phyloP scores from a whole-genome alignment of 164 flowering plant species.

The Dillenia suffruticosa region DNA sequence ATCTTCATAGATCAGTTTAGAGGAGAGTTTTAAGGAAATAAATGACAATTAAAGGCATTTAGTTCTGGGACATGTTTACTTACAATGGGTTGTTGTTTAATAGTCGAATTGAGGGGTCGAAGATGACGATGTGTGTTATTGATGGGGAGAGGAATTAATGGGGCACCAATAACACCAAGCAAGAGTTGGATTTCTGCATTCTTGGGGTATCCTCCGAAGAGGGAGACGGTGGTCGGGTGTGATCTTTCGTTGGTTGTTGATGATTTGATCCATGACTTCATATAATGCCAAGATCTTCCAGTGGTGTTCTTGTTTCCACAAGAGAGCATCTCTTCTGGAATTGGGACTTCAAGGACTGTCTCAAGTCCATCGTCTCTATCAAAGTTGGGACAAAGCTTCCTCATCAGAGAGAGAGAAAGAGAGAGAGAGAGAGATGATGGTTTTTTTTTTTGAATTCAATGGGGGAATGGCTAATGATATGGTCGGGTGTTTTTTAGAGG shows the following conservation, averaged over 20 bases:
- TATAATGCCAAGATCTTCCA: conserved; percentile 45
- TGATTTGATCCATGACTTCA: conserved; percentile 72
- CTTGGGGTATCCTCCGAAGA: conserved; percentile 28
- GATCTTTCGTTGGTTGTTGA: conserved; percentile 26
- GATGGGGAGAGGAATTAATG: conserved; percentile 71
- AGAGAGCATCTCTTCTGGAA: conserved; percentile 77
- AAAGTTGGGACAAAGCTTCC: conserved; percentile 80
- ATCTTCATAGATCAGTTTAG: no score
- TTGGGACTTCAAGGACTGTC: conserved; percentile 89
- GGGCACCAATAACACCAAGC: conserved; percentile 83
- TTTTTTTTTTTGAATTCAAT: background rate
- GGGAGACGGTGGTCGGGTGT: conserved; percentile 10
- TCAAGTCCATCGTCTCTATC: conserved; percentile 81
- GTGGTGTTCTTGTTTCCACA: conserved; percentile 13
- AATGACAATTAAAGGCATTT: no score
- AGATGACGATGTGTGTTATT: conserved; percentile 5
- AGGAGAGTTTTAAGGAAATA: no score
- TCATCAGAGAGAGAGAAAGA: conserved; percentile 34
- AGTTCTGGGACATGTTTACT: conserved; percentile 9
- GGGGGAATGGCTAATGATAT: background rate
- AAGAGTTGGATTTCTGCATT: conserved; percentile 70
- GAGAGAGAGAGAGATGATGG: background rate
- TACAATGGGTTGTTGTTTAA: conserved; percentile 77
- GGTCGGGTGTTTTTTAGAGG: background rate
- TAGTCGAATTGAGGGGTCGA: conserved; percentile 22